These are phyloP conservation scores for Musa beccarii DNA, from an alignment of 176 grass and related monocot genomes.

Conservation along the genomic window DNA sequence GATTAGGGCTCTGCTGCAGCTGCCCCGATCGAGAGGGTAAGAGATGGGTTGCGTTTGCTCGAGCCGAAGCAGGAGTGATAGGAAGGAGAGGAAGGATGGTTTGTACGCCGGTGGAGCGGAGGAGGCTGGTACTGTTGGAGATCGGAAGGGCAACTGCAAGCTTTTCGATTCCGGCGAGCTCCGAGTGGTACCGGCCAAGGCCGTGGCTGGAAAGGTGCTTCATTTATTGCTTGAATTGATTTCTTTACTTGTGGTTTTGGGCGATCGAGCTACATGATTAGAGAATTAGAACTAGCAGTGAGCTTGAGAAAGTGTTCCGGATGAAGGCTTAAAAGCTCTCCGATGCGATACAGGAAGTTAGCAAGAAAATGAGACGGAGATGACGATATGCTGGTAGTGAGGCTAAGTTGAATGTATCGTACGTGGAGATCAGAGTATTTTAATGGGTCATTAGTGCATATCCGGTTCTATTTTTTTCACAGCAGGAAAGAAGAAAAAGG, in stretches of 20 bases:
- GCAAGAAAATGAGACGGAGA: constrained; percentile 1
- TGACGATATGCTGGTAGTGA: neutral
- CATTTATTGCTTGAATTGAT: neutral
- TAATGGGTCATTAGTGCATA: neutral
- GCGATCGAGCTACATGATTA: neutral
- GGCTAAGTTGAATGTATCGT: neutral
- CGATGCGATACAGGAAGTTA: neutral
- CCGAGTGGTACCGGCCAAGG: constrained; percentile 45
- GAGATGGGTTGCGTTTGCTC: constrained; percentile 70
- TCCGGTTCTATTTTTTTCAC: neutral
- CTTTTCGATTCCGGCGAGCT: constrained; percentile 61
- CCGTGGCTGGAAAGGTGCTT: constrained; percentile 37
- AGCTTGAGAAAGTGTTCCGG: neutral
- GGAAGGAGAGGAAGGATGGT: neutral
- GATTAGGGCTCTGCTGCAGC: constrained; percentile 13
- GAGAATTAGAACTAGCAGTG: neutral
- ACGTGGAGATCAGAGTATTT: constrained; percentile 1
- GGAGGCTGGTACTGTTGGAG: constrained; percentile 6
- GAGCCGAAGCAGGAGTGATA: neutral
- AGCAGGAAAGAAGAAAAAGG: neutral
- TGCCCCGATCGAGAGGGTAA: neutral
- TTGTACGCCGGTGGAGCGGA: neutral
- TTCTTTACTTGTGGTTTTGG: neutral
- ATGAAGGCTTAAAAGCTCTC: neutral
- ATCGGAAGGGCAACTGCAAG: constrained; percentile 22